phyloP scores from a whole-genome alignment of 257 asterid genomes.

The Lycium barbarum region DNA sequence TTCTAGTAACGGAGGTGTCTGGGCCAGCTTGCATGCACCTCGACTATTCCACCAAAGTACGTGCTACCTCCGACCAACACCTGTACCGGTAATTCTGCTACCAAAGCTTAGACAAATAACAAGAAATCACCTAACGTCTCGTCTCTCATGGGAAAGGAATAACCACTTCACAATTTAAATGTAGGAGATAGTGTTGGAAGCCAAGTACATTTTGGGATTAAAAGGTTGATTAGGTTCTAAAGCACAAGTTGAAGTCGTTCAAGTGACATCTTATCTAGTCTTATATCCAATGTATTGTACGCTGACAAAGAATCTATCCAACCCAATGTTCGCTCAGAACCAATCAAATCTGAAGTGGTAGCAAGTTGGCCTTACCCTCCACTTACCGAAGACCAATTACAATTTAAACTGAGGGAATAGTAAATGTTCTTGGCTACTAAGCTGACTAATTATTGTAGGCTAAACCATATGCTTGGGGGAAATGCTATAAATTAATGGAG shows the following conservation, averaged over 20 bases:
- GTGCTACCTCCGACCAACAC: background rate
- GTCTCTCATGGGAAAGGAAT: background rate
- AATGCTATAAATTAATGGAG: background rate
- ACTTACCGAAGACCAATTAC: background rate
- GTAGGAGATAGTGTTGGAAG: background rate
- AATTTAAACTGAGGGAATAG: background rate
- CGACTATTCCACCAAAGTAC: background rate
- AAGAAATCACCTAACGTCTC: background rate
- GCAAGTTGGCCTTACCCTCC: slow-evolving; percentile 3
- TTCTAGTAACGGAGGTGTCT: too few relatives aligned
- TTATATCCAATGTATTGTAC: background rate
- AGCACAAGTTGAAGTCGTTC: background rate
- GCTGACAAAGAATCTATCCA: background rate
- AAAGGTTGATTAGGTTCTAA: background rate
- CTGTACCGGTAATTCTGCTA: background rate
- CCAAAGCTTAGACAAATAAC: background rate
- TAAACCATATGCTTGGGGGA: background rate
- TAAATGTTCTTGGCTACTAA: background rate
- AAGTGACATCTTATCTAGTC: background rate
- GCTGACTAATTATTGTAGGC: background rate
- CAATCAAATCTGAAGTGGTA: background rate
- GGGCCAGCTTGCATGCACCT: background rate
- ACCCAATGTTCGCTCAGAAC: background rate
- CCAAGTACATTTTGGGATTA: background rate
- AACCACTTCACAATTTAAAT: background rate